phyloP scores from a whole-genome alignment of 164 flowering plant genomes.

The Stephania yunnanensis region DNA sequence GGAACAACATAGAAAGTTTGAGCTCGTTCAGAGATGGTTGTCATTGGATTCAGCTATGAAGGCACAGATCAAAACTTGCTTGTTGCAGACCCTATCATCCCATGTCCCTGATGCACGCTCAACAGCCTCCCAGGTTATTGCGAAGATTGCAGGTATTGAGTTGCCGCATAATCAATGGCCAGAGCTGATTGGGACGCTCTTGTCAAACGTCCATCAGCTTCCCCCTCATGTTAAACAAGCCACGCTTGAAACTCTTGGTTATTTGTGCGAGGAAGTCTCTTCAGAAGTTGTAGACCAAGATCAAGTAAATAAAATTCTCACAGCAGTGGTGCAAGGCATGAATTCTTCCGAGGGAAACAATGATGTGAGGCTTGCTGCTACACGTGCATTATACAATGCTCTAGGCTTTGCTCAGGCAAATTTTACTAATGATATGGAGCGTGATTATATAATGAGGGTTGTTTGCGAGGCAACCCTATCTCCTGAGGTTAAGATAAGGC shows the following conservation, averaged over 20 bases:
- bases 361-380: conserved; percentile 61
- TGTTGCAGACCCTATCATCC: conserved; percentile 48
- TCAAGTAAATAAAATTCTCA: conserved; percentile 54
- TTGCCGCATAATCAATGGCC: conserved; percentile 65
- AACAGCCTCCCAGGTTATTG: conserved; percentile 60
- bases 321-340: conserved; percentile 66
- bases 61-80: conserved; percentile 35
- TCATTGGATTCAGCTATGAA: conserved; percentile 35
- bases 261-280: conserved; percentile 61
- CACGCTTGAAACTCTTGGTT: conserved; percentile 57
- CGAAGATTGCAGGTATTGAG: conserved; percentile 58
- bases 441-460: conserved; percentile 61
- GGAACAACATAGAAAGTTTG: conserved; percentile 49
- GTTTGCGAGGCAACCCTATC: conserved; percentile 62
- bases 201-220: conserved; percentile 42
- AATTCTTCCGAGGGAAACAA: conserved; percentile 37
- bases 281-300: conserved; percentile 54
- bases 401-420: conserved; percentile 62
- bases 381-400: conserved; percentile 49
- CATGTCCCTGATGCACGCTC: conserved; percentile 45
- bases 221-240: conserved; percentile 52
- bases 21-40: conserved; percentile 56
- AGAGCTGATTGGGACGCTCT: conserved; percentile 41
- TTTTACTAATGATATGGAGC: conserved; percentile 59
- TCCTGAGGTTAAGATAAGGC: conserved; percentile 45